A percentile compares a stretch with the other conserved stretches of the same genome.
phyloP scores from a whole-genome alignment of 2,329 filamentous ascomycete genomes.

The Diaporthe amygdali region DNA sequence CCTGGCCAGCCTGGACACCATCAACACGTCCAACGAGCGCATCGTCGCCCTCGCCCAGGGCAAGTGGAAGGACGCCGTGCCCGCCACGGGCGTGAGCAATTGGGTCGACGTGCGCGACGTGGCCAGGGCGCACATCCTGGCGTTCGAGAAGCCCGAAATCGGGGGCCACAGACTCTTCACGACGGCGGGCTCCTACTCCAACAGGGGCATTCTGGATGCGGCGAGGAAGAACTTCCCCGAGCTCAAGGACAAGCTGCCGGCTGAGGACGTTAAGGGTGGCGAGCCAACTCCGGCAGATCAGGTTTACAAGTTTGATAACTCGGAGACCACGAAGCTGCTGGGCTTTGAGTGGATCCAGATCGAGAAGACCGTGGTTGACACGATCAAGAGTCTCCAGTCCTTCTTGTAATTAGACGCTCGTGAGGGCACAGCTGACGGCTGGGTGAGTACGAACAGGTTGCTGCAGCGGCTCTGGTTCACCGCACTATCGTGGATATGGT shows the following conservation, averaged over 20 bases:
- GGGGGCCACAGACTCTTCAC: conserved; percentile 58
- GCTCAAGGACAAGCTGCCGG: conserved; percentile 52
- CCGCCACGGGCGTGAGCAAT: conserved; percentile 45
- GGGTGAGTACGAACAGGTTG: not conserved
- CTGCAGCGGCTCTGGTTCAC: not conserved
- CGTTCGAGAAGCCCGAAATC: conserved; percentile 53
- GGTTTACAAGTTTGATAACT: conserved; percentile 63
- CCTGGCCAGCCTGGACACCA: conserved; percentile 47
- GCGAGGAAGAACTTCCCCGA: conserved; percentile 56
- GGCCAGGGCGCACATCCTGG: conserved; percentile 57
- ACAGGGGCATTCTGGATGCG: conserved; percentile 48
- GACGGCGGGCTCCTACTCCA: conserved; percentile 51
- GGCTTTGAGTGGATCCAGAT: conserved; percentile 67
- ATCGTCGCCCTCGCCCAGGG: conserved; percentile 56
- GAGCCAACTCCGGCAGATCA: conserved; percentile 43
- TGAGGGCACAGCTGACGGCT: too few relatives aligned
- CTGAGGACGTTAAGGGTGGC: conserved; percentile 48
- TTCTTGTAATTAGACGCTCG: conserved; percentile 34
- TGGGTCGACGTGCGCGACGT: conserved; percentile 65
- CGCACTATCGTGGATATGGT: not conserved
- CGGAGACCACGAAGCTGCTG: conserved; percentile 61
- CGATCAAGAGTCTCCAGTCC: conserved; percentile 67
- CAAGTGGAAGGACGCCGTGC: conserved; percentile 50
- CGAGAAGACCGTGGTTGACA: conserved; percentile 67
- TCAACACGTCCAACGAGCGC: conserved; percentile 61